phyloP scores from a whole-genome alignment of 2,329 filamentous ascomycete genomes.

The Coleophoma cylindrospora region DNA sequence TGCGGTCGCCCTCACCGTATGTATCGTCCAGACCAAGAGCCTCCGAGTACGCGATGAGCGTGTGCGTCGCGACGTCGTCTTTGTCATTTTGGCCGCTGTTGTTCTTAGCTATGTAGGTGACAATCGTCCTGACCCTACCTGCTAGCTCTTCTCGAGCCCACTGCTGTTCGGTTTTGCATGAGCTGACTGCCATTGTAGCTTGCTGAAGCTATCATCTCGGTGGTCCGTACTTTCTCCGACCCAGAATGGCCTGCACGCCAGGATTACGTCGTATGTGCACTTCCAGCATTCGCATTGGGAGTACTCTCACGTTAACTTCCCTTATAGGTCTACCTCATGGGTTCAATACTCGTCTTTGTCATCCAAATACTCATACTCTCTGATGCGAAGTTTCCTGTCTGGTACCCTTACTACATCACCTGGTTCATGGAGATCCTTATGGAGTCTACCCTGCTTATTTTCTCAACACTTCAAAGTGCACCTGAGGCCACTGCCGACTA shows the following conservation, averaged over 20 bases:
- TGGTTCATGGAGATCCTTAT: constrained; percentile 54
- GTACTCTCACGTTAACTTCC: not conserved
- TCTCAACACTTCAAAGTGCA: constrained; percentile 24
- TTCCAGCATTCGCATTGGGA: constrained; percentile 3
- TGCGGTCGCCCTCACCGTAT: constrained; percentile 44
- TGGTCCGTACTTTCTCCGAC: constrained; percentile 16
- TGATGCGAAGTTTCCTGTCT: constrained; percentile 45
- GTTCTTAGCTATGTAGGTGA: constrained; percentile 34
- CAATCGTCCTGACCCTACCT: not conserved
- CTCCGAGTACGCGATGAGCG: constrained; percentile 29
- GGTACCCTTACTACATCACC: constrained; percentile 60
- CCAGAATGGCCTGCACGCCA: constrained; percentile 18
- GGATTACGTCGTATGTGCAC: constrained; percentile 23
- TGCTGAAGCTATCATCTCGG: constrained; percentile 21
- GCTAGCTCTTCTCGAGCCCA: too few species aligned
- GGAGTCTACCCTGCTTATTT: constrained; percentile 42
- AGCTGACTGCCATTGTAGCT: constrained; percentile 18
- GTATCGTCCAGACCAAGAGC: constrained; percentile 44
- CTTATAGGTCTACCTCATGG: constrained; percentile 47
- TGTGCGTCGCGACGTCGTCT: constrained; percentile 36
- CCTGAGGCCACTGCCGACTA: constrained; percentile 18
- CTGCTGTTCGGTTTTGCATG: too few species aligned
- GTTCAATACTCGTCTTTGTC: constrained; percentile 60
- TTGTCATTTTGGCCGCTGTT: constrained; percentile 31
- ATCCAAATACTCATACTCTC: constrained; percentile 51